These are phyloP conservation scores for Aspergillus neoniger DNA, from an alignment of 2,329 filamentous ascomycete genomes.

Conservation along the genomic window DNA sequence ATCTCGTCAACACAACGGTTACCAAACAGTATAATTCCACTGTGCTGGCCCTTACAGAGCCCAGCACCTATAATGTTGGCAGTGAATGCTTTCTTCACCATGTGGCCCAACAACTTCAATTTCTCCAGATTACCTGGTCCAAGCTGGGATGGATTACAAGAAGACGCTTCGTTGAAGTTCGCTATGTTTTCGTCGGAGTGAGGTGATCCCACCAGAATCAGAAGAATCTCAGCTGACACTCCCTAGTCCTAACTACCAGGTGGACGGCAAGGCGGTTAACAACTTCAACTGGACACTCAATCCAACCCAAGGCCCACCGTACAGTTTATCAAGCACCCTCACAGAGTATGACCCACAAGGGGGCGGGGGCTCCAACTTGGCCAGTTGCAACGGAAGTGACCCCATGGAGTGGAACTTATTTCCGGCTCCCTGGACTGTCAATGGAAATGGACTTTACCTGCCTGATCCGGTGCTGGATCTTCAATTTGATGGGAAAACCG, in stretches of 20 bases:
- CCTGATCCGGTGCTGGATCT: neutral
- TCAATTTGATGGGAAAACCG: constrained; percentile 7
- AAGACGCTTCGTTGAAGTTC: neutral
- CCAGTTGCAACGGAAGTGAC: neutral
- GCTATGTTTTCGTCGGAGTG: neutral
- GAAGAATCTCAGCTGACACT: neutral
- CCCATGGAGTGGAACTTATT: neutral
- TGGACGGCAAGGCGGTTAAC: neutral
- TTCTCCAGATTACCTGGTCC: neutral
- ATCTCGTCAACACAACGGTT: neutral
- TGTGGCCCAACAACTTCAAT: neutral
- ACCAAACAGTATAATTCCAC: neutral
- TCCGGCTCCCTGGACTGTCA: neutral
- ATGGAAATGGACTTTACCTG: neutral
- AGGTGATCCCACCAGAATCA: neutral
- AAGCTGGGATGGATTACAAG: too few species aligned
- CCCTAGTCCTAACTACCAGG: neutral
- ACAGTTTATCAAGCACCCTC: neutral
- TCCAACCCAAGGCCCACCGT: neutral
- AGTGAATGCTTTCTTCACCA: neutral
- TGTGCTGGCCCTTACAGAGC: neutral
- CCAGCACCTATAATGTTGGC: neutral
- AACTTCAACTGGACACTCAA: neutral
- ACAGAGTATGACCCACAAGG: accelerated
- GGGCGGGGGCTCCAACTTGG: neutral